Conservation (phyloP, 805 yeast species). For the Candida berthetii region DNA sequence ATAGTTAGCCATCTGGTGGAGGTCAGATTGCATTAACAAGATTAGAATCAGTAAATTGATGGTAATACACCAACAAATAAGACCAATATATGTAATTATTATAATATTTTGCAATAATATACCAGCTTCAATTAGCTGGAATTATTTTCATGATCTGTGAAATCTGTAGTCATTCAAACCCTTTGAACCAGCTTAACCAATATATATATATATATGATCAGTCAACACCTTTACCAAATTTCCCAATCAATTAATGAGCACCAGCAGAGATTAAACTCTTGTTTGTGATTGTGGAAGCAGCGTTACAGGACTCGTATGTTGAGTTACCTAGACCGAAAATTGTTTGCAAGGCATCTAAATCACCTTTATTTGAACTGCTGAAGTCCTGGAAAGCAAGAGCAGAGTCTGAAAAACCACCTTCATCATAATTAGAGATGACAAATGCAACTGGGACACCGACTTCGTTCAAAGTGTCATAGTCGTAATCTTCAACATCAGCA, state of each 20-base stretch:
- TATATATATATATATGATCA: too few species aligned
- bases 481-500: slow-evolving; percentile 86
- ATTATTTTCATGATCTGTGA: too few species aligned
- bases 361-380: slow-evolving; percentile 45
- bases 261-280: slow-evolving; percentile 53
- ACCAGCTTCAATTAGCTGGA: too few species aligned
- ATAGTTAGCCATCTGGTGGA: too few species aligned
- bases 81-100: too few species aligned
- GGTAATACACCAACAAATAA: too few species aligned
- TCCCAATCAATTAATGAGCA: slow-evolving; percentile 67
- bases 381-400: slow-evolving; percentile 75
- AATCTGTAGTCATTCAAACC: too few species aligned
- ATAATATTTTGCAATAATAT: too few species aligned
- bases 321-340: slow-evolving; percentile 93
- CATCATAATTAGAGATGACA: slow-evolving; percentile 92
- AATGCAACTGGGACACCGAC: slow-evolving; percentile 63
- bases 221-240: slow-evolving; percentile 91
- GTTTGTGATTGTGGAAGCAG: slow-evolving; percentile 61
- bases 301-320: slow-evolving; percentile 88
- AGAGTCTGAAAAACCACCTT: slow-evolving; percentile 97
- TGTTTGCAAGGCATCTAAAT: slow-evolving; percentile 53
- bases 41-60: too few species aligned
- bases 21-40: too few species aligned
- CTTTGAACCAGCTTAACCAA: too few species aligned
- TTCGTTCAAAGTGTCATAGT: slow-evolving; percentile 67